Evolutionary conservation across 805 yeast genomes (phyloP).

Genomic region (Sungouiozyma ichnusensis): DNA sequence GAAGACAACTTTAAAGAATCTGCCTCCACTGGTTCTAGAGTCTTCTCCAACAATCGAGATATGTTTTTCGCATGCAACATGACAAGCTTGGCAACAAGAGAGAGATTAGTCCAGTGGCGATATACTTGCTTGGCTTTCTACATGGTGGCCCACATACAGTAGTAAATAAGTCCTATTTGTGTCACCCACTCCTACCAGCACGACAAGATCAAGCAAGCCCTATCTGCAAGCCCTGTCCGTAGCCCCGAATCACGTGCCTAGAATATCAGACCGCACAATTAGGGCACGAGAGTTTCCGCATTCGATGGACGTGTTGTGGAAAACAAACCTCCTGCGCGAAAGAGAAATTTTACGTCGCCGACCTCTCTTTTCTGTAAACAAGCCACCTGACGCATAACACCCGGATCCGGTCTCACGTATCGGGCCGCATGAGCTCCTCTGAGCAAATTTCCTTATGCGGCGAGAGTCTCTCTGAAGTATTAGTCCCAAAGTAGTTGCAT

Average conservation of each 20-base stretch:
- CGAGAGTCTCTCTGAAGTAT: neutral
- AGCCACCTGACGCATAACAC: neutral
- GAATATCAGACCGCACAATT: neutral
- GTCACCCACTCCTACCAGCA: too few species aligned
- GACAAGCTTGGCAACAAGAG: neutral
- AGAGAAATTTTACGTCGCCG: too few species aligned
- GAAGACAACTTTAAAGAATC: conserved; percentile 11
- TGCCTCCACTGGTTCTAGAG: conserved; percentile 14
- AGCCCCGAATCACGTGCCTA: too few species aligned
- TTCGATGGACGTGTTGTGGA: neutral
- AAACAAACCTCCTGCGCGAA: too few species aligned
- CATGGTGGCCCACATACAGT: too few species aligned
- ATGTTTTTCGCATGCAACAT: conserved; percentile 20
- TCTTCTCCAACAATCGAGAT: conserved; percentile 10
- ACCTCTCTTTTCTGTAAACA: too few species aligned
- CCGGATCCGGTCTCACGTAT: neutral
- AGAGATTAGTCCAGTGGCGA: too few species aligned
- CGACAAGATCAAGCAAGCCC: too few species aligned
- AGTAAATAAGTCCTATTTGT: neutral
- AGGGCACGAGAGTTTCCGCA: neutral
- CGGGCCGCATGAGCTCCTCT: neutral
- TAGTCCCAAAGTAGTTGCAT: neutral
- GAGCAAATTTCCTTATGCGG: neutral
- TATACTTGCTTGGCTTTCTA: too few species aligned
- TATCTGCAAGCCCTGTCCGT: neutral